These are phyloP conservation scores for Vanilla planifolia DNA, from an alignment of 106 monocot genomes.

Conservation along the genomic window DNA sequence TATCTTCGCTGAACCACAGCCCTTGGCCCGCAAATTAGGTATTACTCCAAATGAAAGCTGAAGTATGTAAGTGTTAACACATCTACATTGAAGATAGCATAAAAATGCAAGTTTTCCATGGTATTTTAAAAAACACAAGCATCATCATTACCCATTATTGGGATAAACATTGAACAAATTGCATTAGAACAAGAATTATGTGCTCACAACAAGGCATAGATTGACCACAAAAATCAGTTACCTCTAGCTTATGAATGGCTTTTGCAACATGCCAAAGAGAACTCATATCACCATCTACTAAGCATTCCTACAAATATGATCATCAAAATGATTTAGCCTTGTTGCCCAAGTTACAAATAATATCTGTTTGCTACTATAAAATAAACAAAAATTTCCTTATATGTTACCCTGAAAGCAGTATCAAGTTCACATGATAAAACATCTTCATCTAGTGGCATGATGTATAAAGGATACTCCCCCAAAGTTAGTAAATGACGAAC, in stretches of 20 bases:
- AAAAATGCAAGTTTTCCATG: slow-evolving; percentile 1
- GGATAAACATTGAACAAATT: too few species aligned
- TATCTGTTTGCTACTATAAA: too few species aligned
- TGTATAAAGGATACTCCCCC: slow-evolving; percentile 84
- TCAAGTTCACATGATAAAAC: slow-evolving; percentile 95
- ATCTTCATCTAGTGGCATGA: slow-evolving; percentile 90
- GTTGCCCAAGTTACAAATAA: background rate
- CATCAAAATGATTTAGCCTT: background rate
- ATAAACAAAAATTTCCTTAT: slow-evolving; percentile 1
- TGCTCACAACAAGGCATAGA: background rate
- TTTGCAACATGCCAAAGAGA: slow-evolving; percentile 98
- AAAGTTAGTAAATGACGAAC: slow-evolving; percentile 71
- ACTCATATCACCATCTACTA: slow-evolving; percentile 90
- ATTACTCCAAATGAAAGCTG: slow-evolving; percentile 87
- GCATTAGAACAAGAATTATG: background rate
- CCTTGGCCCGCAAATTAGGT: slow-evolving; percentile 85
- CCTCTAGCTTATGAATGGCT: slow-evolving; percentile 96
- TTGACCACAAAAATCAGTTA: slow-evolving; percentile 15
- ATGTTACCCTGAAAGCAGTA: slow-evolving; percentile 53
- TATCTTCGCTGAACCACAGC: slow-evolving; percentile 70
- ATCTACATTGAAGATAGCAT: slow-evolving; percentile 1
- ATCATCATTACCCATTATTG: background rate
- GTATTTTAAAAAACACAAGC: background rate
- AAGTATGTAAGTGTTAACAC: slow-evolving; percentile 5
- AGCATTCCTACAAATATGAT: slow-evolving; percentile 60